Percentiles rank a stretch among this genome's conserved stretches.
Evolutionary conservation across 192 early-diverging fungal species (phyloP).

Genomic region (Backusella australiensis): DNA sequence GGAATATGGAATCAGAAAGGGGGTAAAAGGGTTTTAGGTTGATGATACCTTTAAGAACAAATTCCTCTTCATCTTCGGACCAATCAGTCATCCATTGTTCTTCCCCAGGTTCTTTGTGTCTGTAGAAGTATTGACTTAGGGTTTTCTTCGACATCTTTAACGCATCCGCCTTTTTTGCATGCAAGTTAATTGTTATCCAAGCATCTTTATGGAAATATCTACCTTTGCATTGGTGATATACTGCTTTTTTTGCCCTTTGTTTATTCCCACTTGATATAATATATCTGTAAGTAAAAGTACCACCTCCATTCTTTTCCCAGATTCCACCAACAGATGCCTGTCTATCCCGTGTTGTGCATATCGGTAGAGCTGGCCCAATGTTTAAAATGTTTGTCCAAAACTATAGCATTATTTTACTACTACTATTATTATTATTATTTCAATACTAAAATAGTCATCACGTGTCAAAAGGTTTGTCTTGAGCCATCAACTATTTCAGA

Average conservation of each 20-base stretch:
- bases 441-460: conserved; percentile 54
- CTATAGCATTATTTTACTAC: conserved; percentile 44
- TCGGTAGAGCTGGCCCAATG: conserved; percentile 62
- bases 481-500: conserved; percentile 31
- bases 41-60: conserved; percentile 52
- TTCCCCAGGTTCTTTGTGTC: conserved; percentile 74
- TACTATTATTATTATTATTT: conserved; percentile 9
- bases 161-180: conserved; percentile 40
- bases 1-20: background rate
- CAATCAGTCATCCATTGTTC: conserved; percentile 77
- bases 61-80: conserved; percentile 57
- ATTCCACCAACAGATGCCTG: conserved; percentile 53
- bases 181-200: conserved; percentile 15
- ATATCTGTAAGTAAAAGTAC: conserved; percentile 67
- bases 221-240: conserved; percentile 29
- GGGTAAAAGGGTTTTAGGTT: background rate
- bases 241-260: background rate
- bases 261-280: conserved; percentile 53
- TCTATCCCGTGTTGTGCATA: conserved; percentile 59
- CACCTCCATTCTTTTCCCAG: conserved; percentile 78
- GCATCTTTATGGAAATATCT: background rate
- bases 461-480: conserved; percentile 44
- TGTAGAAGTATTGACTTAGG: conserved; percentile 76
- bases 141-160: conserved; percentile 72
- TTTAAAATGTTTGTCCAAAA: conserved; percentile 57